Base-by-base conservation (phyloP, 2,329 filamentous ascomycete genomes). In the Epichloe brachyelytri region DNA sequence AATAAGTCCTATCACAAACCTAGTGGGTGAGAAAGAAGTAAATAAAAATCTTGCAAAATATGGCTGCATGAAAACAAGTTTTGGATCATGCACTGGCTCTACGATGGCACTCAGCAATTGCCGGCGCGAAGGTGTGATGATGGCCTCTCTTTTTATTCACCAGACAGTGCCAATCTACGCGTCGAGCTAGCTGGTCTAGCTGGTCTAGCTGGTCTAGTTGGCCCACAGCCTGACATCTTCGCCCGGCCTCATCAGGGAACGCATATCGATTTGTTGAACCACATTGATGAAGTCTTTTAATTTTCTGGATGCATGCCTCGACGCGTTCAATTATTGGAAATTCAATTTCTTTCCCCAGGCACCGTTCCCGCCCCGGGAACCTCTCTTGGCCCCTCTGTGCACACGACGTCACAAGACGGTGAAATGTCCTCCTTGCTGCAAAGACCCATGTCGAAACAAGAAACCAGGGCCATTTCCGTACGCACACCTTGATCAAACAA, bases 321-420 rank as follows among this genome's bases (percentile, higher is more conserved):
- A 49, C 26, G n/a, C 26, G 37, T 43, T 43, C 17, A 43, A 46
- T 30, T 50, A 50, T 52, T 46, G 47, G 33, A 46, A 43, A 52
- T 43, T 49, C 43, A 15, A 46, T 52, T 38, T 46, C 8, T 44
- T 3, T 45, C 7, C 34, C 17, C 19, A 36, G 14, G 26, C 41
- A 33, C 40, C 19, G 26, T 34, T 11, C 14, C 10, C 22, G 17
- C 20, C 48, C 22, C 12, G 22, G 15, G 11, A 17, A 12, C 19
- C 8, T 11, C 39, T 36, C 19, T 26, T 15, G n/a, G 36, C 17
- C 14, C 33, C 44, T 14, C 36, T 30, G 19, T 36, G 15, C 20
- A 39, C 46, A 6, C 30, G 7, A n/a, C 26, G 26, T 30, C 26
- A 37, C 36, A 38, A n/a, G 36, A 8, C 12, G 20, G n/a, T 39